These are phyloP conservation scores for Candida lessepsii DNA, from an alignment of 805 yeast species.

Conservation along the genomic window DNA sequence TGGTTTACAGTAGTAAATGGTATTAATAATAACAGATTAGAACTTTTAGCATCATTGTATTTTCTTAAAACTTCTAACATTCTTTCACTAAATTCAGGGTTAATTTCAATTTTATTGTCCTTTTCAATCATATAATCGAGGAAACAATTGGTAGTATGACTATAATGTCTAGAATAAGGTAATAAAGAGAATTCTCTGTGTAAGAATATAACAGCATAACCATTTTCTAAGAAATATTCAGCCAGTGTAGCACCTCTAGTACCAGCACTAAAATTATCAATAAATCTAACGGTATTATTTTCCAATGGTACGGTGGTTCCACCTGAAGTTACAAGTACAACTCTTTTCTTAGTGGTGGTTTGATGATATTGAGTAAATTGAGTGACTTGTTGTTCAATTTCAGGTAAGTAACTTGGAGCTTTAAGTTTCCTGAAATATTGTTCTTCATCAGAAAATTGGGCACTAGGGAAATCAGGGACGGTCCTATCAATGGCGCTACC, in stretches of 20 bases:
- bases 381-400: constrained; percentile 54
- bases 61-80: constrained; percentile 61
- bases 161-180: constrained; percentile 89
- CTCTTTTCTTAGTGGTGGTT: constrained; percentile 40
- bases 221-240: constrained; percentile 80
- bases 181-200: constrained; percentile 89
- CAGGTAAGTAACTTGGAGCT: constrained; percentile 71
- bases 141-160: constrained; percentile 81
- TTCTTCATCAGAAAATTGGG: constrained; percentile 69
- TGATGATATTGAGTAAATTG: constrained; percentile 61
- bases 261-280: constrained; percentile 96
- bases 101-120: constrained; percentile 58
- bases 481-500: constrained; percentile 76
- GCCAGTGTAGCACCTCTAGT: constrained; percentile 97
- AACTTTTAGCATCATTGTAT: constrained; percentile 49
- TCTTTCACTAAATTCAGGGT: constrained; percentile 55
- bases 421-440: constrained; percentile 68
- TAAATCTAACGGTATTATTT: constrained; percentile 93
- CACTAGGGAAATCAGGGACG: constrained; percentile 76
- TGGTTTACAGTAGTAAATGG: constrained; percentile 97
- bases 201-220: constrained; percentile 88
- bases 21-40: constrained; percentile 58
- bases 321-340: constrained; percentile 89
- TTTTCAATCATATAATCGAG: constrained; percentile 73
- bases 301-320: constrained; percentile 98